Base-by-base conservation (phyloP, 306 rosid species). In the Astragalus glycyphyllos region DNA sequence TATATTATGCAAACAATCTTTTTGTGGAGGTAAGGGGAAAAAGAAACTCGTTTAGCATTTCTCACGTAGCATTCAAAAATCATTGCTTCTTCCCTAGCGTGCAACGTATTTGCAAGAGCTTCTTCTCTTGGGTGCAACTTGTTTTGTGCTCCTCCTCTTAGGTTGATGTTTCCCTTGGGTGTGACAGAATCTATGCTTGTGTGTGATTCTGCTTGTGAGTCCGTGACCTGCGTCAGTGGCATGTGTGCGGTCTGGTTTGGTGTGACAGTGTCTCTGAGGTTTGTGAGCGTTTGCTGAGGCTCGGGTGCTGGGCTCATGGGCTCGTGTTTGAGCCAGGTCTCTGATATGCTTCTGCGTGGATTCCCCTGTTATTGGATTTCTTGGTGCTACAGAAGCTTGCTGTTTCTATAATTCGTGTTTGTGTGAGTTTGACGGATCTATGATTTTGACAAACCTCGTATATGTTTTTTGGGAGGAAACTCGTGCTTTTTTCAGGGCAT, bases 81-180 rank as follows among this genome's bases (percentile, higher is more conserved):
- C 2, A 20, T 20, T 35, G 58, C 58, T 20, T 26, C 37, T 55
- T 55, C 60, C 5, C 37, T 9, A 37, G 42, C 5, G 14, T 11
- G 73, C 15, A 34, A 20, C 2, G 1, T 44, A 12, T 68, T 51
- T 41, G 26, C 34, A 62, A 32, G 38, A 63, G n/a, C 13, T 34
- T 64, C 13, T 34, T 64, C 54, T 38, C n/a, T 20, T 20, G 38
- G 38, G 37, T 38, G 57, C 11, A 26, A 14, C 45, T 37, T 8
- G 59, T 10, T 65, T n/a, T 66, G 44, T 15, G 45, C 58, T 26
- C 10, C 4, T 26, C 46, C 13, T 58, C 26, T 58, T 58, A 15
- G 45, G 45, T 58, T 20, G 13, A 58, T 58, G 46, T 34, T 58
- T 35, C 46, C 26, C 45, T 58, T 58, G 65, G 65, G 65, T 59